A percentile compares a stretch with the other conserved stretches of the same genome.
These are phyloP conservation scores for Cucumis melo DNA, from an alignment of 306 rosid genomes.

Conservation along the genomic window DNA sequence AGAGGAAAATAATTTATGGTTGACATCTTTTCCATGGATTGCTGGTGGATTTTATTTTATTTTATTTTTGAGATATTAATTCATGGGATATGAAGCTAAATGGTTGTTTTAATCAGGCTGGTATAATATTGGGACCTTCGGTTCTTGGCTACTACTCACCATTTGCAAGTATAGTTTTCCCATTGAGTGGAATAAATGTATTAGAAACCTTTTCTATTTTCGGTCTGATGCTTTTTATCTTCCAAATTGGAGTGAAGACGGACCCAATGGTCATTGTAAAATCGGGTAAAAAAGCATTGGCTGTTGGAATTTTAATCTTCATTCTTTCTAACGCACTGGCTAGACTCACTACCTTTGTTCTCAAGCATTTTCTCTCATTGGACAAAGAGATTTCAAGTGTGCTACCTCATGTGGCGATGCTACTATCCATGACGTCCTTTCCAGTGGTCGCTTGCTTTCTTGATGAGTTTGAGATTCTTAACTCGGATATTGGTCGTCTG, in stretches of 20 bases:
- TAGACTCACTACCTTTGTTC: slow-evolving; percentile 11
- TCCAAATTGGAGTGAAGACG: slow-evolving; percentile 39
- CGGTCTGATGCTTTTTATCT: slow-evolving; percentile 39
- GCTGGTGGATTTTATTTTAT: too few relatives aligned
- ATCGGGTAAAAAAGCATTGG: slow-evolving; percentile 25
- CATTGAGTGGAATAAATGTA: slow-evolving; percentile 23
- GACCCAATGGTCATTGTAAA: slow-evolving; percentile 26
- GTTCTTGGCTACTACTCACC: slow-evolving; percentile 29
- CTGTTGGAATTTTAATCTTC: slow-evolving; percentile 44
- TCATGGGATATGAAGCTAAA: background rate
- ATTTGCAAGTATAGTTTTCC: slow-evolving; percentile 34
- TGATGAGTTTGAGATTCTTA: slow-evolving; percentile 54
- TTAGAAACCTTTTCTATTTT: slow-evolving; percentile 40
- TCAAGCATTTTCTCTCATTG: background rate
- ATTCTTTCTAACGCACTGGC: slow-evolving; percentile 35
- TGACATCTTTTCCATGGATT: background rate
- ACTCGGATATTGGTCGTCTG: slow-evolving; percentile 51
- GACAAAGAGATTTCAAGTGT: slow-evolving; percentile 7
- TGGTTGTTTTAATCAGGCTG: slow-evolving; percentile 28
- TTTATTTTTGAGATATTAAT: background rate
- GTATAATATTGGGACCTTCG: slow-evolving; percentile 55
- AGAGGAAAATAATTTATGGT: background rate
- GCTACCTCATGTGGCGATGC: slow-evolving; percentile 44
- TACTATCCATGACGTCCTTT: slow-evolving; percentile 52
- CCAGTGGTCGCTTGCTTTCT: slow-evolving; percentile 63